Evolutionary conservation across 2,329 filamentous ascomycete genomes (phyloP), one percentile per base, ranked within the genome.

Genomic region (Grosmannia clavigera): DNA sequence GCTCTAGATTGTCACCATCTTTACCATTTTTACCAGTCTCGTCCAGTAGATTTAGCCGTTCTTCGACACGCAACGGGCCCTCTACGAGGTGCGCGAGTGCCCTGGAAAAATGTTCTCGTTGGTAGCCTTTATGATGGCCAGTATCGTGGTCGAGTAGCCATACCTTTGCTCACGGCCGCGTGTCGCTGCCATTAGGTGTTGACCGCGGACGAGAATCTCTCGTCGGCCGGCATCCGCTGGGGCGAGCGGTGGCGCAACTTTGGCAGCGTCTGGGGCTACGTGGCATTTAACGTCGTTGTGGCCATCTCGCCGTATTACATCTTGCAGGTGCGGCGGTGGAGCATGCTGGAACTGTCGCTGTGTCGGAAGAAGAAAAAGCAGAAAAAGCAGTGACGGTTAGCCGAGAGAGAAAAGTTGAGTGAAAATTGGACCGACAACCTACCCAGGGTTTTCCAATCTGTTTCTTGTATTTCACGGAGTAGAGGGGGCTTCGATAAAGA

Each of bases 1-100:
- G 87, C 71, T 84, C 55, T 78, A 82, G 12, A 81, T 83, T 55
- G 79, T 80, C 62, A 84, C 84, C 29, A 83, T 92, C 60, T 76
- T 87, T 61, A 92, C 86, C 55, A 83, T 95, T 69, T 95, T 95
- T 70, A 86, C 87, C 63, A 85, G 88, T 66, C 77, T 91, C 33
- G 81, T 87, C 5, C 85, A 90, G 68, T 87, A 91, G 67, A 87
- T 87, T 56, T 91, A 92, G 87, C 90, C 90, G 1, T 86, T 90
- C 65, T 94, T 95, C 65, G 86, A 94, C 65, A 83, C 85, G 19
- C 88, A 92, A 67, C 83, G 90, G 57, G 82, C 86, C 10, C 76
- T 95, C 0, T 95, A 94, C 71, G 90, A 95, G 73, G 88, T 87
- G 33, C 88, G 88, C 56, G 90, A 95, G 73, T 83, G 89, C 4